phyloP scores from a whole-genome alignment of 345 rosid species.

The Bruguiera sexangula region DNA sequence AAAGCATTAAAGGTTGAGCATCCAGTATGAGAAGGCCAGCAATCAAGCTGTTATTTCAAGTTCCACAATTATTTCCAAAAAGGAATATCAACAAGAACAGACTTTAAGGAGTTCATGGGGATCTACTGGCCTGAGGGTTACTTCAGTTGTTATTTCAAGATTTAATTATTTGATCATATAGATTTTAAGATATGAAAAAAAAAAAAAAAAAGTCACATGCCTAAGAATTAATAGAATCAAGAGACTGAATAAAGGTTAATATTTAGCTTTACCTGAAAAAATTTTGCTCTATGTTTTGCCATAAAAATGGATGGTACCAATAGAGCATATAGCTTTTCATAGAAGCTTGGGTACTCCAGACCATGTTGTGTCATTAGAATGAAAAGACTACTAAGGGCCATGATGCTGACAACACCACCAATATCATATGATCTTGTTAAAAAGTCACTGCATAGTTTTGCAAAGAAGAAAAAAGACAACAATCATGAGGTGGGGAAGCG shows the following conservation, averaged over 20 bases:
- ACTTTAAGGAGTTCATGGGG: not conserved
- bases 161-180: too few species aligned
- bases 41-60: too few species aligned
- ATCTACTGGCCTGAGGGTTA: not conserved
- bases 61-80: not conserved
- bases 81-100: not conserved
- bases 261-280: slow-evolving; percentile 64
- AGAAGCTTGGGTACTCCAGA: slow-evolving; percentile 86
- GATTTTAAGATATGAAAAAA: not conserved
- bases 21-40: not conserved
- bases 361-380: slow-evolving; percentile 90
- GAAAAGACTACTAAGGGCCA: slow-evolving; percentile 92
- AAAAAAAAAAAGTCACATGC: not conserved
- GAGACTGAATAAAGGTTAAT: not conserved
- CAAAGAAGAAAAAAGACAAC: slow-evolving; percentile 16
- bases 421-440: slow-evolving; percentile 86
- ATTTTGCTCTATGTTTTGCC: slow-evolving; percentile 84
- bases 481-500: not conserved
- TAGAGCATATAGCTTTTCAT: slow-evolving; percentile 72
- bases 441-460: slow-evolving; percentile 65
- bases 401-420: slow-evolving; percentile 94
- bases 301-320: slow-evolving; percentile 79
- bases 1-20: not conserved
- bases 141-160: too few species aligned
- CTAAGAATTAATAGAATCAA: not conserved